These are phyloP conservation scores for Ogataea naganishii DNA, from an alignment of 805 yeast species.

Conservation along the genomic window DNA sequence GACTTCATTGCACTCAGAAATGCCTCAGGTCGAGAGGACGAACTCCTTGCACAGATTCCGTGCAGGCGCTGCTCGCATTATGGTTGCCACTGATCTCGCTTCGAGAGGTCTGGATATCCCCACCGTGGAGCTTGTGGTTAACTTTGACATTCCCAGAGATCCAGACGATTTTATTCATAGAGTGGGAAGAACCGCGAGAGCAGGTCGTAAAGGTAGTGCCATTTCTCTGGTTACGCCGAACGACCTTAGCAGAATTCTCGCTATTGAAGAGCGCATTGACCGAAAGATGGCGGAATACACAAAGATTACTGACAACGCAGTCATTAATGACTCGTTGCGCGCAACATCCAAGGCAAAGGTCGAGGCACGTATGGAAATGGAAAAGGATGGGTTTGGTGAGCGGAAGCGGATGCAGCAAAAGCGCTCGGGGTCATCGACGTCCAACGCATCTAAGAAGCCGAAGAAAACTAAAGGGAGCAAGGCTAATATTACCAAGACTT, in stretches of 20 bases:
- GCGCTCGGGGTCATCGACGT: conserved; percentile 4
- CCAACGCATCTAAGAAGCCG: conserved; percentile 1
- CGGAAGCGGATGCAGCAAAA: conserved; percentile 16
- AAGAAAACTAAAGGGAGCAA: conserved; percentile 5
- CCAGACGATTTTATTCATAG: conserved; percentile 80
- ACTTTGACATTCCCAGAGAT: conserved; percentile 76
- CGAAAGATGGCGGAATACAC: conserved; percentile 72
- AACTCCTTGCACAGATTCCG: conserved; percentile 87
- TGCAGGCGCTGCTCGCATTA: conserved; percentile 88
- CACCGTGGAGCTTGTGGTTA: conserved; percentile 65
- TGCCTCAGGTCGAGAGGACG: conserved; percentile 89
- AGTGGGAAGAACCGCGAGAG: conserved; percentile 97
- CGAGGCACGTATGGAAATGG: conserved; percentile 91
- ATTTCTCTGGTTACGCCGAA: conserved; percentile 77
- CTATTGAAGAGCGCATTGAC: conserved; percentile 80
- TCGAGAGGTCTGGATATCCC: conserved; percentile 86
- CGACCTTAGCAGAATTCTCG: conserved; percentile 71
- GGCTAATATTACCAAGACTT: neutral
- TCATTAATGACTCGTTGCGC: conserved; percentile 64
- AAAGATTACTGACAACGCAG: conserved; percentile 63
- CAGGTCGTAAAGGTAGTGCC: conserved; percentile 83
- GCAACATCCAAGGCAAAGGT: conserved; percentile 76
- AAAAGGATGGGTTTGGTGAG: conserved; percentile 81
- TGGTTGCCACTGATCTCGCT: conserved; percentile 94
- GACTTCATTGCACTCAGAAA: conserved; percentile 86